These are phyloP conservation scores for Diaporthe ampelina DNA, from an alignment of 2,329 filamentous ascomycete genomes.

Conservation along the genomic window DNA sequence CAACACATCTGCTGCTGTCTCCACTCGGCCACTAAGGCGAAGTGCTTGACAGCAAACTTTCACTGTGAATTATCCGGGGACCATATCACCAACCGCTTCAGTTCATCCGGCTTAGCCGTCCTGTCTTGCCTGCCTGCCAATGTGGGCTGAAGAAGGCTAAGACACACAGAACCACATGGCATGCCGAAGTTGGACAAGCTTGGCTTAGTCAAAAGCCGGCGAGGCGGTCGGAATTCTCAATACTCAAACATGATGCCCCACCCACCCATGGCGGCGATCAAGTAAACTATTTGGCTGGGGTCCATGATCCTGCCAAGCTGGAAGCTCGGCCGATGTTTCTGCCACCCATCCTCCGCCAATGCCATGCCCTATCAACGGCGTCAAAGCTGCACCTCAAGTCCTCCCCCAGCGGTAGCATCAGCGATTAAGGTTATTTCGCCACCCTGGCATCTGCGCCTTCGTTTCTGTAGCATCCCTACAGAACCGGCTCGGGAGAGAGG, in stretches of 20 bases:
- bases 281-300: neutral
- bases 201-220: slow-evolving; percentile 13
- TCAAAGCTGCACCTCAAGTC: slow-evolving; percentile 9
- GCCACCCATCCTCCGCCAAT: slow-evolving; percentile 13
- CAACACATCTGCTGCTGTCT: neutral
- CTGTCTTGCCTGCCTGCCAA: neutral
- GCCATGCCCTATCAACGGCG: slow-evolving; percentile 1
- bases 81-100: neutral
- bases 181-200: slow-evolving; percentile 4
- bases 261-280: slow-evolving; percentile 29
- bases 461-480: slow-evolving; percentile 34
- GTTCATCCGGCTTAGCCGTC: neutral
- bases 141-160: neutral
- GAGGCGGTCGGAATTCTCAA: slow-evolving; percentile 19
- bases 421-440: slow-evolving; percentile 39
- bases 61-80: neutral
- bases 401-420: neutral
- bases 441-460: slow-evolving; percentile 32
- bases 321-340: slow-evolving; percentile 32
- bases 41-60: too few species aligned
- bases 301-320: slow-evolving; percentile 19
- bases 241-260: slow-evolving; percentile 17
- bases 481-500: neutral
- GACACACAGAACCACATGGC: slow-evolving; percentile 13
- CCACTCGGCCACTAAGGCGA: neutral